Evolutionary conservation across 1,284 basidiomycete species (phyloP).

Genomic region (Ceratobasidium sp.): DNA sequence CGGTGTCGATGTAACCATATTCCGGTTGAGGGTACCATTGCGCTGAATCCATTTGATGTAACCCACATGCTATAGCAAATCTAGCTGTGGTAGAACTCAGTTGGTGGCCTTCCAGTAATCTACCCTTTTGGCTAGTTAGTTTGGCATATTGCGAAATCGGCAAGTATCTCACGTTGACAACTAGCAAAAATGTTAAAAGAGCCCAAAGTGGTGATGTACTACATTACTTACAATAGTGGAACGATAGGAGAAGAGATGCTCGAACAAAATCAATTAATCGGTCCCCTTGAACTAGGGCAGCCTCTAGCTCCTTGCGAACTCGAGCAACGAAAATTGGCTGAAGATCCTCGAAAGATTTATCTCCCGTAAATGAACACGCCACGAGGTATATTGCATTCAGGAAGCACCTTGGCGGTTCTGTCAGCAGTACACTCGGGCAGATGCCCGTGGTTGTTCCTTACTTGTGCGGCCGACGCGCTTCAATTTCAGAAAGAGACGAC

Average conservation of each 20-base stretch:
- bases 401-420: constrained; percentile 20
- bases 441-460: not conserved
- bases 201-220: too few relatives aligned
- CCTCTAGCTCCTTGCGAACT: constrained; percentile 35
- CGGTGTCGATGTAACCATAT: constrained; percentile 7
- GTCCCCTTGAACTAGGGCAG: constrained; percentile 31
- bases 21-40: constrained; percentile 39
- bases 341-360: constrained; percentile 39
- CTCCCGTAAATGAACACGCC: constrained; percentile 41
- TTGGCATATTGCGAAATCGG: not conserved
- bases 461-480: constrained; percentile 11
- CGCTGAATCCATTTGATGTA: constrained; percentile 40
- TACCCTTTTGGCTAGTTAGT: constrained; percentile 31
- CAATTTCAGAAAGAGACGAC: constrained; percentile 6
- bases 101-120: constrained; percentile 42
- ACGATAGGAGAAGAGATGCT: constrained; percentile 42
- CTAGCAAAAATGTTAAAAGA: not conserved
- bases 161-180: not conserved
- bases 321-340: constrained; percentile 40
- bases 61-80: constrained; percentile 44
- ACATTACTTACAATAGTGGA: constrained; percentile 43
- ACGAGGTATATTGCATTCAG: constrained; percentile 43
- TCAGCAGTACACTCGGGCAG: not conserved
- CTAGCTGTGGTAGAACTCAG: constrained; percentile 38
- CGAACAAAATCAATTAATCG: constrained; percentile 42